Evolutionary conservation across 176 grass and related monocot species (phyloP), one percentile per base, ranked within the genome.

Genomic region (Cocos nucifera): DNA sequence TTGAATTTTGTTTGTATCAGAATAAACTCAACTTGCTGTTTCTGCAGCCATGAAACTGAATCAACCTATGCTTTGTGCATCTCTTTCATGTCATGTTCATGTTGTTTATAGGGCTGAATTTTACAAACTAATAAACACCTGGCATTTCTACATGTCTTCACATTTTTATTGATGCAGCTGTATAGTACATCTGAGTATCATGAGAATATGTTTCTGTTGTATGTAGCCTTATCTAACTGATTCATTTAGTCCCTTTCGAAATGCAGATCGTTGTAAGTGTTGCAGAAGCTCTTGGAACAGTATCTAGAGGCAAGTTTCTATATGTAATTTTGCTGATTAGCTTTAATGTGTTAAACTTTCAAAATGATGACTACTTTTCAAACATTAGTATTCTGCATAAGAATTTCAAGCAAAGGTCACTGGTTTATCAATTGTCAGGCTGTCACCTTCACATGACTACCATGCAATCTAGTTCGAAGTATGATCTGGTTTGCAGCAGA

Each of bases 201-300:
- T 12, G 3, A 44, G 35, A 44, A 44, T 44, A 44, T 44, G 10
- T 44, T 44, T 44, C 35, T 12, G 6, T 44, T 9, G 10, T 44
- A 44, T 2, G 0, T 44, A 44, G 28, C 28, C 28, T 30, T 44
- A 44, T 44, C 8, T 14, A 44, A 3, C 35, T 44, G 58, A 68
- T 55, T 15, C 50, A 74, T 56, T 77, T 73, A 54, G 54, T 22
- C 16, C 5, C 79, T 62, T 67, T 67, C 59, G 59, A 58, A 52
- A 19, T 79, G 73, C 70, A 87, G 83, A 80, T 90, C 24, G 71
- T 87, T 89, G 84, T 64, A 87, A 69, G 77, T 48, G 52, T 90
- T n/a, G 58, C 63, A 15, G 78, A 69, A 53, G 68, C 75, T 77
- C 53, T 82, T 73, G 39, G 7, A 59, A 25, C 23, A 51, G 58